Evolutionary conservation across 2,329 filamentous ascomycete genomes (phyloP).

Genomic region (Diaporthe helianthi): DNA sequence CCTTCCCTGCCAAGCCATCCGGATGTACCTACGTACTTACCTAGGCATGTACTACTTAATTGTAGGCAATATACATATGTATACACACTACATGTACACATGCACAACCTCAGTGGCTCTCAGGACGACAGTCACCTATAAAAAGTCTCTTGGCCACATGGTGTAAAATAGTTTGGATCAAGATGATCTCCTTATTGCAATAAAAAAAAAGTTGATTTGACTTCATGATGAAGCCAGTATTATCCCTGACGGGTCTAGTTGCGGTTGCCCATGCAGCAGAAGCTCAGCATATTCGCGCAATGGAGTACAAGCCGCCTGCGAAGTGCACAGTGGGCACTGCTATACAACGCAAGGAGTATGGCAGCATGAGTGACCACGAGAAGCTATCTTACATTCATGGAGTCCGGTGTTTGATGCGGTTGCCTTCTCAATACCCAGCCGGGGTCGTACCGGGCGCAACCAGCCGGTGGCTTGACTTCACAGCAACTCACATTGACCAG

Average conservation of each 20-base stretch:
- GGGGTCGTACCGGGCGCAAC: constrained; percentile 44
- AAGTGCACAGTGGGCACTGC: constrained; percentile 10
- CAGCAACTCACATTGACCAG: constrained; percentile 56
- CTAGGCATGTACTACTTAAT: no score
- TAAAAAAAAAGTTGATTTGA: background rate
- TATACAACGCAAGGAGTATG: constrained; percentile 31
- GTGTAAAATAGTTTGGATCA: background rate
- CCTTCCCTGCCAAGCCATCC: background rate
- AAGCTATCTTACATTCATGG: constrained; percentile 43
- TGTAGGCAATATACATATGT: background rate
- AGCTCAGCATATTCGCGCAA: background rate
- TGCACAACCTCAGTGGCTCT: background rate
- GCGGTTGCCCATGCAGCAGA: background rate
- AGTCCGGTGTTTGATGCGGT: constrained; percentile 45
- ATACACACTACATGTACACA: background rate
- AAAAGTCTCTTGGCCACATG: background rate
- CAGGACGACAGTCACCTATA: background rate
- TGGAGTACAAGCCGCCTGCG: background rate
- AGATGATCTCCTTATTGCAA: background rate
- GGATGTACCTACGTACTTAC: no score
- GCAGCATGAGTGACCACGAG: constrained; percentile 24
- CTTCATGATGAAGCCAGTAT: background rate
- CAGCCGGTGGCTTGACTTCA: constrained; percentile 52
- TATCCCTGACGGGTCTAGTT: background rate
- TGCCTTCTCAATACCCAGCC: constrained; percentile 42